phyloP scores from a whole-genome alignment of 75 land plant species.

The Cunninghamia lanceolata region DNA sequence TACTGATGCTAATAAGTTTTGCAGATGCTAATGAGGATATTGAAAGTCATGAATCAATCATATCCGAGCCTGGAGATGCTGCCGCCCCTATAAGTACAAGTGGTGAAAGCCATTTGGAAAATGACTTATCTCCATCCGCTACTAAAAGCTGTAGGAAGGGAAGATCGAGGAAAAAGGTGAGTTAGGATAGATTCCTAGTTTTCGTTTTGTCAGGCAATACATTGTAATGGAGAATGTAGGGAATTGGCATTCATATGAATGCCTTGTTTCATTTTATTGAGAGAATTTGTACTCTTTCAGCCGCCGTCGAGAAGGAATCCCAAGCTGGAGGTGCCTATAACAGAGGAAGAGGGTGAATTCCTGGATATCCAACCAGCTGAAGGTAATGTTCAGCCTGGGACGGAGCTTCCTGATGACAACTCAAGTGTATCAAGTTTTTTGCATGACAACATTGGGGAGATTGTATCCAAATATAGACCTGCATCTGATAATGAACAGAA shows the following conservation, averaged over 20 bases:
- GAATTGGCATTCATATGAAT: background rate
- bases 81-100: background rate
- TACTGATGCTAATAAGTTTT: background rate
- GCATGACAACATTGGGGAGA: background rate
- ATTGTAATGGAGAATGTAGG: background rate
- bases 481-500: background rate
- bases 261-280: background rate
- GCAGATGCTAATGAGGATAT: background rate
- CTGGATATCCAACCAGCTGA: background rate
- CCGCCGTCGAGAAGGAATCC: background rate
- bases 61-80: background rate
- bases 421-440: background rate
- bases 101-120: background rate
- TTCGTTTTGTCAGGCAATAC: background rate
- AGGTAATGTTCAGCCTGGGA: background rate
- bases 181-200: background rate
- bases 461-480: background rate
- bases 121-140: background rate
- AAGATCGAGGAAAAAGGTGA: conserved; percentile 5
- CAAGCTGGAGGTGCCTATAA: background rate
- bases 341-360: background rate
- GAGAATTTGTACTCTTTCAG: background rate
- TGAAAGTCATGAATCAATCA: background rate
- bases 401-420: background rate
- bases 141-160: conserved; percentile 9